Conservation (phyloP, 441 rosid species). For the Sinapis alba region DNA sequence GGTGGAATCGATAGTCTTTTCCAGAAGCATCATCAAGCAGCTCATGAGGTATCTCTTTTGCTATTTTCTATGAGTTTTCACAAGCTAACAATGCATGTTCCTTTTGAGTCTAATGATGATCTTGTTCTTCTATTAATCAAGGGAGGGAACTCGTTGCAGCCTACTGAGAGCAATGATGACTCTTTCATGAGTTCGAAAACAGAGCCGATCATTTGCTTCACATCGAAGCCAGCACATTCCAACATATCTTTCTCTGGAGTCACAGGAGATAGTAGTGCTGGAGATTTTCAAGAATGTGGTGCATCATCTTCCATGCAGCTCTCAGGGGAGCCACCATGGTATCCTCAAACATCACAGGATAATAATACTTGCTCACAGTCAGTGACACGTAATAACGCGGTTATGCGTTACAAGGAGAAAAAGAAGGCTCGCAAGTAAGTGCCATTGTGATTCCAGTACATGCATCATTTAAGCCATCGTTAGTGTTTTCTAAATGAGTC, state of each 20-base stretch:
- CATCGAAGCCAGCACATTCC: conserved; percentile 60
- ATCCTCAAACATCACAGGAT: conserved; percentile 67
- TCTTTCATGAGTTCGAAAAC: conserved; percentile 71
- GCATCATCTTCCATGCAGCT: conserved; percentile 72
- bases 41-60: conserved; percentile 35
- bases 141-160: conserved; percentile 56
- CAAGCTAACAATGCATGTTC: not conserved
- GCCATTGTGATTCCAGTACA: not conserved
- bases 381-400: conserved; percentile 79
- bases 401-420: conserved; percentile 97
- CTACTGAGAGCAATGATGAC: conserved; percentile 76
- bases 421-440: conserved; percentile 95
- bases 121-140: conserved; percentile 24
- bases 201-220: conserved; percentile 75
- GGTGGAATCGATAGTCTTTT: conserved; percentile 91
- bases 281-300: conserved; percentile 93
- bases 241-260: conserved; percentile 90
- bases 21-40: conserved; percentile 49
- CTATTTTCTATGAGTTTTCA: not conserved
- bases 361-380: conserved; percentile 49
- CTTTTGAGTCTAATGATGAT: conserved; percentile 1
- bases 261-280: conserved; percentile 81
- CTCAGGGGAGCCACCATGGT: conserved; percentile 95
- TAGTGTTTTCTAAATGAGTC: conserved; percentile 5
- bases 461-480: not conserved